Evolutionary conservation across 1,284 basidiomycete species (phyloP), one percentile per base, ranked within the genome.

Genomic region (Boletus sp.): DNA sequence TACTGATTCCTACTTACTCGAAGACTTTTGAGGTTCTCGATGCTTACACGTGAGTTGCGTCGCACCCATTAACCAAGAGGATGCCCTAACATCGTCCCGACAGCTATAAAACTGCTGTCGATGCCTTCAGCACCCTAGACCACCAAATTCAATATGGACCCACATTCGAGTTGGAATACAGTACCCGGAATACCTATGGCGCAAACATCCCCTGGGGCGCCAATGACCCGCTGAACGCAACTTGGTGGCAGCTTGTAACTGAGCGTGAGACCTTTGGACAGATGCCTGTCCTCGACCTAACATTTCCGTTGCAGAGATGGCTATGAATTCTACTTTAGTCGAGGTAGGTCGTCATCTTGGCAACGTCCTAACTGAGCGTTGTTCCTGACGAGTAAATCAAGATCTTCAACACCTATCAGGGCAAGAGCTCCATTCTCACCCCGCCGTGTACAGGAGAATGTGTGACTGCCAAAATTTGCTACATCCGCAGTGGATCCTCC

Each of bases 231-330:
- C 66, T 91, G 48, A 91, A 91, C 57, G 86, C 84, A 14, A 89
- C 88, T 5, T 91, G 85, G 81, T 91, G 88, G 87, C 86, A 89
- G 57, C 75, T 68, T 22, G 80, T 91, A 34, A 91, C 89, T 3
- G 86, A 91, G 69, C 77, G 84, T 81, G 49, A 52, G 70, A 69
- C 39, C 12, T 36, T 6, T 5, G 10, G n/a, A 42, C 5, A 10
- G 23, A 12, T 17, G 19, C 14, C 26, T 17, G 38, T 30, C 39
- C 23, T 13, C 35, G 8, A 5, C 23, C 49, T 32, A 51, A 29
- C 36, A 8, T 34, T 13, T 8, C 27, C 36, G 48, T 41, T 46
- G 32, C 52, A 83, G 82, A 77, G 42, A 89, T 91, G 87, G 72
- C 76, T 54, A 61, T 65, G 4, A 72, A 89, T 53, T 61, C 75